Evolutionary conservation across 208 protist genomes (phyloP), one percentile per base, ranked within the genome.

Genomic region (Crithidia fasciculata): DNA sequence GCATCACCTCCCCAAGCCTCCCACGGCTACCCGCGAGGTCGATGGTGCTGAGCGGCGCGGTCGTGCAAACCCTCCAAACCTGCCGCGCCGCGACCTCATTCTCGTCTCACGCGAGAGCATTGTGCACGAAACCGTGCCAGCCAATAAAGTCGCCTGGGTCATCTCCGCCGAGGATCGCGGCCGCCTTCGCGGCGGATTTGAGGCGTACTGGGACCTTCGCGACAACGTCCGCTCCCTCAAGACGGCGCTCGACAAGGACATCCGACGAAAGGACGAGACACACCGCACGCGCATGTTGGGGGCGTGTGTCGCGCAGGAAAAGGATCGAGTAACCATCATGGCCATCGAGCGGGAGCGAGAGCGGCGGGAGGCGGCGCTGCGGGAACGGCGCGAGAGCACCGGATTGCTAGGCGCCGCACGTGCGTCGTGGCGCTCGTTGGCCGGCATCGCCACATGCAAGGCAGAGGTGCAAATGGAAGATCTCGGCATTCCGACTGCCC

Each of bases 231-330:
- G 78, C 59, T 69, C 81, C 41, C 74, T 92, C n/a, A 72, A 72
- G 49, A 71, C 56, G n/a, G 81, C 78, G 8, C 73, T 94, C 2
- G 74, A 68, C n/a, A 87, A 81, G 53, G 86, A 93, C 52, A 92
- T 95, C 61, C 68, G 70, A 13, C 67, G 80, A 9, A 92, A 92
- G 50, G 80, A 95, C 68, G 71, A 81, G 49, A 87, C 91, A 15
- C 88, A 93, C 77, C 71, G 78, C 54, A 81, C 75, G 15, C 81
- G 77, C 15, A 49, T 86, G 44, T 55, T 76, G 55, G 36, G 41
- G 47, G 41, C 50, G 50, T 78, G 72, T 60, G 81, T 86, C 12
- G 62, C 61, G 44, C 47, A 53, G 28, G 78, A 83, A 19, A 80
- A 56, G 60, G 79, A 78, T 43, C 60, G 58, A 2, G 68, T 80